A percentile compares a stretch with the other conserved stretches of the same genome.
Evolutionary conservation across 2,329 filamentous ascomycete genomes (phyloP).

Genomic region (Arthroderma sp.): DNA sequence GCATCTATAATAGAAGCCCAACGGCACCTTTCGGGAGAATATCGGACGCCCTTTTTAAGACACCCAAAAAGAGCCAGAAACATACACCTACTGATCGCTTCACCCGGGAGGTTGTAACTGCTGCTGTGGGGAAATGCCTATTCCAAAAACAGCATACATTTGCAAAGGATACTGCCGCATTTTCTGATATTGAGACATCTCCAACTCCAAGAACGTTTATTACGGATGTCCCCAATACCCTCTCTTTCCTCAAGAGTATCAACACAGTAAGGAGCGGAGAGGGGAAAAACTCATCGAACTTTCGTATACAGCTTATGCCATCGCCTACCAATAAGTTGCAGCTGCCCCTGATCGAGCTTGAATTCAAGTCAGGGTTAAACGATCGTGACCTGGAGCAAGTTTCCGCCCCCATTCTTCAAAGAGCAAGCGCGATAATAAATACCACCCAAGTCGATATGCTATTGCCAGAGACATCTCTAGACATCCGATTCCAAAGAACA

Average conservation of each 20-base stretch:
- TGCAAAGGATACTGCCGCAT: neutral
- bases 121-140: slow-evolving; percentile 27
- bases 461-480: slow-evolving; percentile 25
- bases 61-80: neutral
- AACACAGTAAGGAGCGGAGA: slow-evolving; percentile 9
- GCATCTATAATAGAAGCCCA: slow-evolving; percentile 6
- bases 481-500: slow-evolving; percentile 27
- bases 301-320: slow-evolving; percentile 24
- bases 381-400: neutral
- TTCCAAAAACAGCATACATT: slow-evolving; percentile 15
- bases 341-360: slow-evolving; percentile 20
- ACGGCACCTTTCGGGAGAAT: slow-evolving; percentile 5
- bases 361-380: slow-evolving; percentile 17
- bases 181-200: slow-evolving; percentile 1
- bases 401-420: slow-evolving; percentile 13
- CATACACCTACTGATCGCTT: neutral
- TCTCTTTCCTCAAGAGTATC: slow-evolving; percentile 20
- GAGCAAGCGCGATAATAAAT: slow-evolving; percentile 18
- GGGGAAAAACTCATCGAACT: slow-evolving; percentile 4
- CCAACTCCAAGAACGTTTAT: slow-evolving; percentile 15
- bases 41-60: slow-evolving; percentile 6
- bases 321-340: slow-evolving; percentile 12
- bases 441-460: slow-evolving; percentile 25
- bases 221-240: slow-evolving; percentile 21
- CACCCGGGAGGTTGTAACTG: slow-evolving; percentile 23